phyloP scores from a whole-genome alignment of 2,329 filamentous ascomycete genomes.

The Phialocephala sp. region DNA sequence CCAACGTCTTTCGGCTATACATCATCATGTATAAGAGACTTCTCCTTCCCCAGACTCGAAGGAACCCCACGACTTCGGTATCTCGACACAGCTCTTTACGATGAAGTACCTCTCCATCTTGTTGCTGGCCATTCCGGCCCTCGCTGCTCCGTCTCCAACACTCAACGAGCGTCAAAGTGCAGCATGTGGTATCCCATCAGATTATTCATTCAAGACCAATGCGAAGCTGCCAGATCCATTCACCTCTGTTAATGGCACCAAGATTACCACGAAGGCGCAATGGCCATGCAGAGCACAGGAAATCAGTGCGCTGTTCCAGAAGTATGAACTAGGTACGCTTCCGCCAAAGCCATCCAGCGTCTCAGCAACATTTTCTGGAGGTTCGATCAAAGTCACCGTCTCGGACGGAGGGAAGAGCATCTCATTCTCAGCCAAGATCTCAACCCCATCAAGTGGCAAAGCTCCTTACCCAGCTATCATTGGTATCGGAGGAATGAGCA shows the following conservation, averaged over 20 bases:
- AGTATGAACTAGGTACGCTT: slow-evolving; percentile 57
- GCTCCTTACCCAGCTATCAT: slow-evolving; percentile 63
- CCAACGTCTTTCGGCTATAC: background rate
- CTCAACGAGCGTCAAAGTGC: slow-evolving; percentile 23
- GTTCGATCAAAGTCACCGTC: slow-evolving; percentile 51
- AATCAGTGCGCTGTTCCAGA: slow-evolving; percentile 54
- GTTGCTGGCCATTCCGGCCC: slow-evolving; percentile 22
- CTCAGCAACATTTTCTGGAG: slow-evolving; percentile 51
- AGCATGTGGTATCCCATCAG: slow-evolving; percentile 26
- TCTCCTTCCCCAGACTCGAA: background rate
- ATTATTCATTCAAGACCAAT: slow-evolving; percentile 21
- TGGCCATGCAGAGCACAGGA: slow-evolving; percentile 56
- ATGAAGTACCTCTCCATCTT: slow-evolving; percentile 28
- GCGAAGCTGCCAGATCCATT: slow-evolving; percentile 51
- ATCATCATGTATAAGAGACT: slow-evolving; percentile 1
- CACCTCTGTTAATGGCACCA: slow-evolving; percentile 49
- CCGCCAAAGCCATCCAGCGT: slow-evolving; percentile 53
- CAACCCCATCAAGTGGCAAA: slow-evolving; percentile 47
- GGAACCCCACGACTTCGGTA: background rate
- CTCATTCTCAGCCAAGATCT: slow-evolving; percentile 52
- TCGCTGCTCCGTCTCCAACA: slow-evolving; percentile 23
- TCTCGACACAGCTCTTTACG: slow-evolving; percentile 6
- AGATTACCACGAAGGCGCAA: slow-evolving; percentile 52
- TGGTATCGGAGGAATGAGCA: slow-evolving; percentile 57
- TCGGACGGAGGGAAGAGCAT: slow-evolving; percentile 52